phyloP scores from a whole-genome alignment of 352 stramenopile genomes.

The Globisporangium echinulatum region DNA sequence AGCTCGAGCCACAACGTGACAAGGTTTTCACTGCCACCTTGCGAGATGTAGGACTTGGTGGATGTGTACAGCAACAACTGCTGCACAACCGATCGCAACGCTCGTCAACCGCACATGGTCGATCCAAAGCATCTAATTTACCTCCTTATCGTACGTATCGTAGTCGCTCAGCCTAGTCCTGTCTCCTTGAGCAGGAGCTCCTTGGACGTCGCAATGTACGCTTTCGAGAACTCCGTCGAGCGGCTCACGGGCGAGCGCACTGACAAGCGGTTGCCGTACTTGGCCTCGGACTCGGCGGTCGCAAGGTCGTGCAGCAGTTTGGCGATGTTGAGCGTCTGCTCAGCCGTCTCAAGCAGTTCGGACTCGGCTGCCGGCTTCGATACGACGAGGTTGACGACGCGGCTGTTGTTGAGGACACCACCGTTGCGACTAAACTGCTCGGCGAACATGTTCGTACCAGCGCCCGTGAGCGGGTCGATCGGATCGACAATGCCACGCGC shows the following conservation, averaged over 20 bases:
- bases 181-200: constrained; percentile 65
- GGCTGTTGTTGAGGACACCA: constrained; percentile 34
- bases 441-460: constrained; percentile 34
- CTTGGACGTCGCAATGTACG: constrained; percentile 62
- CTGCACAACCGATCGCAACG: no score
- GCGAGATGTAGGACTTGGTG: no score
- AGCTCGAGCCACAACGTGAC: no score
- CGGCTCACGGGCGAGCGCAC: constrained; percentile 35
- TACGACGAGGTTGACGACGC: constrained; percentile 28
- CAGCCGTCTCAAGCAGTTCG: constrained; percentile 46
- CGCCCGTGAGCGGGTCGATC: constrained; percentile 7
- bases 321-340: constrained; percentile 71
- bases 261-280: constrained; percentile 54
- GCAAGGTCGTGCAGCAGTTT: constrained; percentile 71
- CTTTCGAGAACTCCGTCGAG: constrained; percentile 60
- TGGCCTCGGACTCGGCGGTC: constrained; percentile 59
- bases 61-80: no score
- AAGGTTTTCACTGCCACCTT: no score
- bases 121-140: no score
- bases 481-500: constrained; percentile 11
- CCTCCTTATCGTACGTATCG: not conserved
- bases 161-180: constrained; percentile 15
- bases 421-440: constrained; percentile 51
- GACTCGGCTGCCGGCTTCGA: constrained; percentile 22
- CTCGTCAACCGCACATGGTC: no score